phyloP scores from a whole-genome alignment of 768 basidiomycete genomes.

The Boletellus sp. region DNA sequence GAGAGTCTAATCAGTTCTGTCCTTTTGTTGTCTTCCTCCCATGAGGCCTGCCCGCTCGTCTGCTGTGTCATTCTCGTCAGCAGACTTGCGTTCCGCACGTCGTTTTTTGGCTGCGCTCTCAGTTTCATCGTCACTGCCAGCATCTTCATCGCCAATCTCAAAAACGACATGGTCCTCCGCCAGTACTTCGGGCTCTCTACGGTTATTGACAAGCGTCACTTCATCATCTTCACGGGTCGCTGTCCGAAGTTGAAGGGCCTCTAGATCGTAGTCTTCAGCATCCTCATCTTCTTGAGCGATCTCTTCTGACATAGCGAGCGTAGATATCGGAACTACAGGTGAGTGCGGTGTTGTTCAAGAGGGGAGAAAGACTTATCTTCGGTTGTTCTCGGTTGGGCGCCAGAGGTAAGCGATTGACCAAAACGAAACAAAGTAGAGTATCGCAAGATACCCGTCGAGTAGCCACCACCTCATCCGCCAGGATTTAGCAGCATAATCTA shows the following conservation, averaged over 20 bases:
- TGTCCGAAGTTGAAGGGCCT: constrained; percentile 60
- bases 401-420: constrained; percentile 82
- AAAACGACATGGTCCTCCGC: constrained; percentile 78
- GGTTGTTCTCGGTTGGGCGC: constrained; percentile 88
- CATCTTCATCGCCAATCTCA: constrained; percentile 86
- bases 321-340: constrained; percentile 38
- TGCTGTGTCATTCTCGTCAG: constrained; percentile 44
- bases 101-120: constrained; percentile 48
- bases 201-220: constrained; percentile 66
- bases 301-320: constrained; percentile 95
- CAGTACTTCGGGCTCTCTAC: constrained; percentile 44
- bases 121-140: constrained; percentile 60
- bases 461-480: constrained; percentile 96
- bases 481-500: constrained; percentile 88
- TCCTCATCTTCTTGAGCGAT: constrained; percentile 92
- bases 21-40: constrained; percentile 34
- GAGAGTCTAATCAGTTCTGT: constrained; percentile 33
- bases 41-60: constrained; percentile 71
- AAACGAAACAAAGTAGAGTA: constrained; percentile 84
- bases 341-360: constrained; percentile 12
- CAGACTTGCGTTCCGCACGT: constrained; percentile 38
- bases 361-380: constrained; percentile 56
- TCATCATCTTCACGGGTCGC: constrained; percentile 56
- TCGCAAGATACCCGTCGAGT: constrained; percentile 89
- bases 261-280: constrained; percentile 89